Evolutionary conservation across 371 early-diverging fungal genomes (phyloP).

Genomic region (Nosema granulosis): DNA sequence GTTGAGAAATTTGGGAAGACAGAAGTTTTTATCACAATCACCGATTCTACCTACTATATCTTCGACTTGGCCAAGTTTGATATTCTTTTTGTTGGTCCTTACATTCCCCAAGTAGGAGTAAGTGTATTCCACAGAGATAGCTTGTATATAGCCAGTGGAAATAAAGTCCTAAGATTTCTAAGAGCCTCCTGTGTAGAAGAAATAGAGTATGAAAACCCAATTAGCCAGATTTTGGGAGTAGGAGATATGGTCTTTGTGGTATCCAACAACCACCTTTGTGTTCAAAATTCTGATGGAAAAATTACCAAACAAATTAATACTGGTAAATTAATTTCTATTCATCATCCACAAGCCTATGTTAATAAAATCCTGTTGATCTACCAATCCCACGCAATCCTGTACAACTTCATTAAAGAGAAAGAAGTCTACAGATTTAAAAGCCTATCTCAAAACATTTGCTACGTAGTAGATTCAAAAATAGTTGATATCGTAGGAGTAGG

Average conservation of each 20-base stretch:
- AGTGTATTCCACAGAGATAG: neutral
- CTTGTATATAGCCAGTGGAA: neutral
- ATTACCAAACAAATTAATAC: neutral
- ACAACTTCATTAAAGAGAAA: slow-evolving; percentile 31
- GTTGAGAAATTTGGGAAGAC: neutral
- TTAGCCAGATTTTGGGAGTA: neutral
- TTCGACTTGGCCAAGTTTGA: slow-evolving; percentile 7
- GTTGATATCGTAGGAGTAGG: slow-evolving; percentile 37
- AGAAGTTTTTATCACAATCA: neutral
- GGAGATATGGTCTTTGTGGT: neutral
- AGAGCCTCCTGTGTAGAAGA: neutral
- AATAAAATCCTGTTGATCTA: slow-evolving; percentile 27
- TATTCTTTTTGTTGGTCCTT: slow-evolving; percentile 20
- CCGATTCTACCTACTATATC: neutral
- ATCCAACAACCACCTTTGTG: neutral
- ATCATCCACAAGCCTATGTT: slow-evolving; percentile 36
- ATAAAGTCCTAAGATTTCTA: neutral
- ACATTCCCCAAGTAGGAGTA: neutral
- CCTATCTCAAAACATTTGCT: neutral
- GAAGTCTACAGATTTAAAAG: slow-evolving; percentile 19
- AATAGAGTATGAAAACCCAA: neutral
- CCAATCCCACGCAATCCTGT: slow-evolving; percentile 11
- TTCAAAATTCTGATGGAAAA: neutral
- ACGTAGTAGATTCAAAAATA: slow-evolving; percentile 16
- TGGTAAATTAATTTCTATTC: neutral